A percentile compares a stretch with the other conserved stretches of the same genome.
Evolutionary conservation across 805 yeast species (phyloP).

Genomic region (Ogataea salicorniae): DNA sequence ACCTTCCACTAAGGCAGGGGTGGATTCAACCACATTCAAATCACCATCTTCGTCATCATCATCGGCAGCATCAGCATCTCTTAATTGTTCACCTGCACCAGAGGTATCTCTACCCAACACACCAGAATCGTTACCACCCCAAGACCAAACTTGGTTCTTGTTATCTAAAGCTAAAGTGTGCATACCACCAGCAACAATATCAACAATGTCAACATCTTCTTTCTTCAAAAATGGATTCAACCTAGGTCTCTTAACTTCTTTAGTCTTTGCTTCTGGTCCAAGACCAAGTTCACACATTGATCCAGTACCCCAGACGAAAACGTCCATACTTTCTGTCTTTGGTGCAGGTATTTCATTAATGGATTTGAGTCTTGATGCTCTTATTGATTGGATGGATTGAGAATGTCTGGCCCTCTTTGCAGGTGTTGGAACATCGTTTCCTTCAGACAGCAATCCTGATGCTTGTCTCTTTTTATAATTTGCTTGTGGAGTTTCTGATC

Average conservation of each 20-base stretch:
- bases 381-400: slow-evolving; percentile 39
- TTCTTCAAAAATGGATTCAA: slow-evolving; percentile 68
- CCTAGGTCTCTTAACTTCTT: slow-evolving; percentile 94
- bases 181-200: slow-evolving; percentile 94
- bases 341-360: slow-evolving; percentile 35
- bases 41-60: slow-evolving; percentile 74
- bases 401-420: slow-evolving; percentile 31
- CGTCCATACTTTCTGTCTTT: slow-evolving; percentile 52
- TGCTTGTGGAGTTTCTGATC: slow-evolving; percentile 17
- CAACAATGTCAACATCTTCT: slow-evolving; percentile 68
- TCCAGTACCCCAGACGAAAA: slow-evolving; percentile 95
- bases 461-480: slow-evolving; percentile 19
- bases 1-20: slow-evolving; percentile 73
- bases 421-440: slow-evolving; percentile 18
- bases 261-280: slow-evolving; percentile 90
- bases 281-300: slow-evolving; percentile 96
- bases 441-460: slow-evolving; percentile 13
- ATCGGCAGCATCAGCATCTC: slow-evolving; percentile 59
- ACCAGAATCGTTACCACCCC: slow-evolving; percentile 96
- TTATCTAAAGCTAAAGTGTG: slow-evolving; percentile 81
- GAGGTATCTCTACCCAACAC: slow-evolving; percentile 87
- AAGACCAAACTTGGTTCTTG: slow-evolving; percentile 83
- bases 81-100: slow-evolving; percentile 53
- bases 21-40: slow-evolving; percentile 81
- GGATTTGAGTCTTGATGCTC: slow-evolving; percentile 45